Conservation (phyloP, 352 stramenopile species). For the Peronospora tabacina region DNA sequence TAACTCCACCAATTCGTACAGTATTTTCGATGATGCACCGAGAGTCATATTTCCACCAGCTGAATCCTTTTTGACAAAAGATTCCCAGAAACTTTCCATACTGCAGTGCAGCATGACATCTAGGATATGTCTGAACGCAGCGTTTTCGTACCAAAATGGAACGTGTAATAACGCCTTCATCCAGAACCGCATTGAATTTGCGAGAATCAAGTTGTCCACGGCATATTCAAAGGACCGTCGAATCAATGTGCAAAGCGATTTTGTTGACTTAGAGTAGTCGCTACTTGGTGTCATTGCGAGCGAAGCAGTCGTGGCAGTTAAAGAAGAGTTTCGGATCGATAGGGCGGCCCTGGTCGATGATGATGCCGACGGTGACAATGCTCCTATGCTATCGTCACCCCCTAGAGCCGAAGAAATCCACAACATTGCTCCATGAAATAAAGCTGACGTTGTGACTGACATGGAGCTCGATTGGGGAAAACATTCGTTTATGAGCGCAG, state of each 20-base stretch:
- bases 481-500: constrained; percentile 54
- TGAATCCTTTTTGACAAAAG: background rate
- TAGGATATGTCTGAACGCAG: constrained; percentile 52
- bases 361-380: constrained; percentile 27
- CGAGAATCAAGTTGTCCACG: constrained; percentile 29
- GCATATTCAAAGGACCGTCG: constrained; percentile 59
- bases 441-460: constrained; percentile 41
- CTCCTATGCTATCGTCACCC: constrained; percentile 26
- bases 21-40: constrained; percentile 8
- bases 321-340: constrained; percentile 43
- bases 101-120: constrained; percentile 62
- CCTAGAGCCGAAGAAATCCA: constrained; percentile 54
- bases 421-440: constrained; percentile 51
- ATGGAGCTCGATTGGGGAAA: constrained; percentile 43
- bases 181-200: constrained; percentile 49
- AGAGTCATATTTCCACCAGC: background rate
- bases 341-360: constrained; percentile 37
- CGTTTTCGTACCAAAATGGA: constrained; percentile 74
- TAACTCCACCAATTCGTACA: constrained; percentile 33
- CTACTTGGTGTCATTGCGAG: constrained; percentile 36
- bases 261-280: constrained; percentile 48
- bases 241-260: constrained; percentile 44
- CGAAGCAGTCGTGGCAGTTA: constrained; percentile 41
- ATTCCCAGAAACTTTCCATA: constrained; percentile 36
- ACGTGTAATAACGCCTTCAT: constrained; percentile 55